Evolutionary conservation across 495 filamentous ascomycete genomes (phyloP).

Genomic region (Letharia lupina): DNA sequence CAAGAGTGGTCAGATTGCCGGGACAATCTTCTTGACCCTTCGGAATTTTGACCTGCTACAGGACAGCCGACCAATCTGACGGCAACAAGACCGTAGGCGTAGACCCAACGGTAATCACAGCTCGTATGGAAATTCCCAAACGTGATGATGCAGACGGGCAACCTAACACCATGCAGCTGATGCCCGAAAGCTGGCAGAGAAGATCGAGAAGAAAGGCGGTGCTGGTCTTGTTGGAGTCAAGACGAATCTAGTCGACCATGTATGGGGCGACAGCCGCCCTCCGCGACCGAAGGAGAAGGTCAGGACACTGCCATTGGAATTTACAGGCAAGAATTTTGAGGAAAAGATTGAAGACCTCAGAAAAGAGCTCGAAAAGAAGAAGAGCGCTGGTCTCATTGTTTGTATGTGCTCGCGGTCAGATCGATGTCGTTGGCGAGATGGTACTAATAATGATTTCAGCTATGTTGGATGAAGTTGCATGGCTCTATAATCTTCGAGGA

Average conservation of each 20-base stretch:
- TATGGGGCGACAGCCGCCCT: conserved; percentile 74
- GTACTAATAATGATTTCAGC: conserved; percentile 30
- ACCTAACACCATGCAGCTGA: conserved; percentile 41
- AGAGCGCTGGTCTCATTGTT: conserved; percentile 77
- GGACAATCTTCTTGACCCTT: neutral
- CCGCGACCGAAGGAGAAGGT: conserved; percentile 67
- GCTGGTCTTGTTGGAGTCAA: conserved; percentile 61
- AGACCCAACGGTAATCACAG: conserved; percentile 81
- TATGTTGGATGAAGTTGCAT: conserved; percentile 96
- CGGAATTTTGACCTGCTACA: conserved; percentile 30
- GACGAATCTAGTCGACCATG: conserved; percentile 76
- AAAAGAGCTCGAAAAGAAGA: conserved; percentile 88
- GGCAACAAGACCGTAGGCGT: conserved; percentile 84
- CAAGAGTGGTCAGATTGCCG: conserved; percentile 69
- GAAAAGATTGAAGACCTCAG: conserved; percentile 81
- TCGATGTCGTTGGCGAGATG: neutral
- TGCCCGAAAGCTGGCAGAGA: conserved; percentile 78
- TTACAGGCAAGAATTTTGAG: conserved; percentile 71
- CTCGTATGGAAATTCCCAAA: conserved; percentile 39
- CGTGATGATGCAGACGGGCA: neutral
- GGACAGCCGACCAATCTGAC: conserved; percentile 71
- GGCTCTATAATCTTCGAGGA: conserved; percentile 94
- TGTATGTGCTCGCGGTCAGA: conserved; percentile 40
- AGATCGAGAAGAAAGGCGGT: conserved; percentile 81
- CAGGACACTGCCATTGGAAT: conserved; percentile 59